Conservation (phyloP, 371 early-diverging fungal genomes). For the Circinella minor region DNA sequence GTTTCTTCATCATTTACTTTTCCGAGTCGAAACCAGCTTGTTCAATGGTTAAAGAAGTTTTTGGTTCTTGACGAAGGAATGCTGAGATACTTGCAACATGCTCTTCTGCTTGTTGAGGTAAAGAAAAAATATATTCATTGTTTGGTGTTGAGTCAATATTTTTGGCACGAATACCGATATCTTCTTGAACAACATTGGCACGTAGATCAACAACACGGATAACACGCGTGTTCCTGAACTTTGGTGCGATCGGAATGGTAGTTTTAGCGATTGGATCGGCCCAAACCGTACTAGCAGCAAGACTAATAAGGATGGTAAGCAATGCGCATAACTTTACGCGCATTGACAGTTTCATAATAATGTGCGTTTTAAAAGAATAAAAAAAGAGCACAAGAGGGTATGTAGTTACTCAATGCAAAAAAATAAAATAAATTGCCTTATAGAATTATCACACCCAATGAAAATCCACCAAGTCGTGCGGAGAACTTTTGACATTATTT, state of each 20-base stretch:
- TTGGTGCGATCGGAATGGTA: conserved; percentile 36
- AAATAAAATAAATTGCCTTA: too few relatives aligned
- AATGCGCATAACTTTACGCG: conserved; percentile 18
- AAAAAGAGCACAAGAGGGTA: not conserved
- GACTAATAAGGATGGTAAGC: conserved; percentile 8
- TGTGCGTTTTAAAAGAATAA: not conserved
- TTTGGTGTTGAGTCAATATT: conserved; percentile 50
- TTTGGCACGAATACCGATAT: conserved; percentile 61
- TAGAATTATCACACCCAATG: too few relatives aligned
- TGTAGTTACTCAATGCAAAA: too few relatives aligned
- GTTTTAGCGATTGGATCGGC: conserved; percentile 22
- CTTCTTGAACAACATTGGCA: conserved; percentile 63
- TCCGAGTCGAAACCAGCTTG: conserved; percentile 40
- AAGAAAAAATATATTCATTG: conserved; percentile 60
- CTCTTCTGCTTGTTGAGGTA: conserved; percentile 37
- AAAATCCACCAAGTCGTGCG: too few relatives aligned
- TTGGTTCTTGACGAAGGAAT: conserved; percentile 55
- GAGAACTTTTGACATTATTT: too few relatives aligned
- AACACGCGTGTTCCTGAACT: conserved; percentile 64
- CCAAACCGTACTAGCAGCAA: conserved; percentile 9
- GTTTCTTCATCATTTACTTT: conserved; percentile 34
- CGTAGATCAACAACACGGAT: conserved; percentile 70
- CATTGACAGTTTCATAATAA: conserved; percentile 6
- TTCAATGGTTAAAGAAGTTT: conserved; percentile 41
- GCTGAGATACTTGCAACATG: conserved; percentile 54